These are phyloP conservation scores for Jamesozyma jinghongensis DNA, from an alignment of 805 yeast genomes.

Conservation along the genomic window DNA sequence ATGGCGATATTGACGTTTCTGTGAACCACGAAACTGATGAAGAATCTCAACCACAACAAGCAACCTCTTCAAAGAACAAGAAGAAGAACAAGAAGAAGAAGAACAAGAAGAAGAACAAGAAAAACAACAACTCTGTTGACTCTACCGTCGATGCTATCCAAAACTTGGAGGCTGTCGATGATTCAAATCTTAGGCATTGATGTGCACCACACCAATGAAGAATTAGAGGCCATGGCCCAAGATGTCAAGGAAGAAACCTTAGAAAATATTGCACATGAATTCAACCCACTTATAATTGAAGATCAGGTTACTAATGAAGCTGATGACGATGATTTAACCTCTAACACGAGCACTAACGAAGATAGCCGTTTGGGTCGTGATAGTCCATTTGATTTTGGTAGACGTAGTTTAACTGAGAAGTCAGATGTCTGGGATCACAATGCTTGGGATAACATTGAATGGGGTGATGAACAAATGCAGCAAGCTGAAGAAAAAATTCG, in stretches of 20 bases:
- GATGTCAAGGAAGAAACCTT: constrained; percentile 19
- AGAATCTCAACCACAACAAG: constrained; percentile 28
- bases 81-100: constrained; percentile 26
- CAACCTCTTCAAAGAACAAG: constrained; percentile 33
- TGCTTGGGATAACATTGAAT: constrained; percentile 93
- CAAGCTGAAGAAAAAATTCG: constrained; percentile 68
- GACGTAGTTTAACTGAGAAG: constrained; percentile 59
- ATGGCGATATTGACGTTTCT: constrained; percentile 20
- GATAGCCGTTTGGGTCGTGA: constrained; percentile 66
- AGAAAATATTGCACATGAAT: constrained; percentile 18
- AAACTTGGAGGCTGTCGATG: constrained; percentile 13
- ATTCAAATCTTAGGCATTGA: constrained; percentile 25
- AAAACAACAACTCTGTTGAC: constrained; percentile 1
- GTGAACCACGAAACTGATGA: constrained; percentile 17
- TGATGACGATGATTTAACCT: constrained; percentile 6
- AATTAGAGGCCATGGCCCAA: constrained; percentile 14
- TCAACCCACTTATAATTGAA: constrained; percentile 5
- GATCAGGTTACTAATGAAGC: background rate
- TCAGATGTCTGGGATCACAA: constrained; percentile 85
- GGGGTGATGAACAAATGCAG: constrained; percentile 83
- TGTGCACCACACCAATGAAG: constrained; percentile 14
- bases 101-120: constrained; percentile 20
- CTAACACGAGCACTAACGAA: constrained; percentile 8
- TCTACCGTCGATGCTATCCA: constrained; percentile 8
- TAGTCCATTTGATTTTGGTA: constrained; percentile 87